Conservation (phyloP, 2,329 filamentous ascomycete genomes). For the Xylaria sp. region DNA sequence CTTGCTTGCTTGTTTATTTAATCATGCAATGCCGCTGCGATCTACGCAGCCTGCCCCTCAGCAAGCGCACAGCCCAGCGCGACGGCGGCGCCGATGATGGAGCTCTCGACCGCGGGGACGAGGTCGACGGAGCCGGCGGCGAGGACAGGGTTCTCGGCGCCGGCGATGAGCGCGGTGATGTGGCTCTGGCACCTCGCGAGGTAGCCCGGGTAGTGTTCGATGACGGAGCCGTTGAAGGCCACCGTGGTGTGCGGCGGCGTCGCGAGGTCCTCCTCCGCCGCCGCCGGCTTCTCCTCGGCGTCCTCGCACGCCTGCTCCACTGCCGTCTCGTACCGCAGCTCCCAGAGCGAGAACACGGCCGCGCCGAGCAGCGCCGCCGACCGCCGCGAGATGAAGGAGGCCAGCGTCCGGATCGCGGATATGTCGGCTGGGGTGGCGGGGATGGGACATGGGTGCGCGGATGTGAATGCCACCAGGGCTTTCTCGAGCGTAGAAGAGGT, state of each 20-base stretch:
- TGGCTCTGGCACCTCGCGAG: constrained; percentile 69
- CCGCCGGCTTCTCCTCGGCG: constrained; percentile 54
- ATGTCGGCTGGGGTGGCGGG: constrained; percentile 58
- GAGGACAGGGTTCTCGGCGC: constrained; percentile 46
- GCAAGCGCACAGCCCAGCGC: constrained; percentile 63
- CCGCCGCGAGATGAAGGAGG: constrained; percentile 65
- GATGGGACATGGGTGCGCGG: constrained; percentile 58
- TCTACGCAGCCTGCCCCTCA: constrained; percentile 31
- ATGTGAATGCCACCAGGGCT: constrained; percentile 60
- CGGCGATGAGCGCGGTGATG: constrained; percentile 67
- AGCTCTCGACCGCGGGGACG: constrained; percentile 77
- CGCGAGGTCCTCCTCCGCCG: constrained; percentile 45
- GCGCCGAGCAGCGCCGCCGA: constrained; percentile 69
- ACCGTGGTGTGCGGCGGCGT: constrained; percentile 64
- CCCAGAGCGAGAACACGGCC: constrained; percentile 68
- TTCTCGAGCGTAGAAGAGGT: constrained; percentile 54
- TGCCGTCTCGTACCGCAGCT: constrained; percentile 62
- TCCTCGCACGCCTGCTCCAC: constrained; percentile 52
- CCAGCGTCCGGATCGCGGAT: constrained; percentile 61
- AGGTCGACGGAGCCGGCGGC: constrained; percentile 62
- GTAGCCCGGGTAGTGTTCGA: constrained; percentile 81
- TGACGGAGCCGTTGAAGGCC: constrained; percentile 83
- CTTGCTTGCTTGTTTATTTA: no score
- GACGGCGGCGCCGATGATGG: constrained; percentile 78
- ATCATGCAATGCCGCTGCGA: background rate